These are phyloP conservation scores for Calonectria naviculata DNA, from an alignment of 2,329 filamentous ascomycete species.

Conservation along the genomic window DNA sequence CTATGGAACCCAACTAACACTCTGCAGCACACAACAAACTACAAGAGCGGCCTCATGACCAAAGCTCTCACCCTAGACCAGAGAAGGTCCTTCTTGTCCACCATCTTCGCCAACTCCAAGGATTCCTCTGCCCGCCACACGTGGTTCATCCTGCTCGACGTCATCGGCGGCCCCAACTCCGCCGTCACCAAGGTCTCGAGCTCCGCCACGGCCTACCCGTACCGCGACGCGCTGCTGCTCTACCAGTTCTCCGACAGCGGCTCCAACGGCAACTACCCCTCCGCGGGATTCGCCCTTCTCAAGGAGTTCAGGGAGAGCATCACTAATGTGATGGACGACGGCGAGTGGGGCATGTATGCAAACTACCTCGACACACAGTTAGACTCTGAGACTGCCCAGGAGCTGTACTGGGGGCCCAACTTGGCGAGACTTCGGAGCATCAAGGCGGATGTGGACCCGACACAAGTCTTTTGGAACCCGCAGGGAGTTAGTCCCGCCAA, in stretches of 20 bases:
- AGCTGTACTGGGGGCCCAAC: slow-evolving; percentile 50
- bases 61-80: slow-evolving; percentile 35
- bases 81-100: slow-evolving; percentile 32
- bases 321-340: slow-evolving; percentile 38
- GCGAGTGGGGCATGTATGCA: slow-evolving; percentile 53
- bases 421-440: slow-evolving; percentile 46
- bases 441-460: slow-evolving; percentile 50
- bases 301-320: slow-evolving; percentile 48
- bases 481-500: slow-evolving; percentile 41
- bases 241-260: slow-evolving; percentile 61
- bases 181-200: slow-evolving; percentile 44
- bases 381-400: slow-evolving; percentile 45
- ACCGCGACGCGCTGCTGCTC: slow-evolving; percentile 59
- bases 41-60: slow-evolving; percentile 44
- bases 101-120: slow-evolving; percentile 32
- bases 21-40: slow-evolving; percentile 42
- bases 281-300: slow-evolving; percentile 47
- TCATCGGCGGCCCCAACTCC: slow-evolving; percentile 49
- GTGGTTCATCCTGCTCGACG: slow-evolving; percentile 42
- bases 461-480: slow-evolving; percentile 53
- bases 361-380: slow-evolving; percentile 54
- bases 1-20: not conserved
- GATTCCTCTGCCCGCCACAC: slow-evolving; percentile 23
- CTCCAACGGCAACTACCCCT: slow-evolving; percentile 41
- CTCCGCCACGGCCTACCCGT: slow-evolving; percentile 48